Evolutionary conservation across 768 basidiomycete genomes (phyloP).

Genomic region (Hypholoma fasciculare): DNA sequence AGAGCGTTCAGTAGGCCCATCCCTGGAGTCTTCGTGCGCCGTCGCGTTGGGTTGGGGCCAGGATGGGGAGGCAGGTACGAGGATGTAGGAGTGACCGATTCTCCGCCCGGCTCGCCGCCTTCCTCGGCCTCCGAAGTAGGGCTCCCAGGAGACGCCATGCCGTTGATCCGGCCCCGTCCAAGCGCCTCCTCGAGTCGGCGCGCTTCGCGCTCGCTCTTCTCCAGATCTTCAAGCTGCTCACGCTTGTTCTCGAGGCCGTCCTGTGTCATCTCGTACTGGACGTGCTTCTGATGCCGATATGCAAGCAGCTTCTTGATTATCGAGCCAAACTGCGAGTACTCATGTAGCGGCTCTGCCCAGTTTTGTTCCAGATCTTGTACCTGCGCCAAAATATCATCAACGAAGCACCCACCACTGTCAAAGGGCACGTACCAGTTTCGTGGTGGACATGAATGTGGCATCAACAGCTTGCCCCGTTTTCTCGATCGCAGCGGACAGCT

Average conservation of each 20-base stretch:
- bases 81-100: conserved; percentile 39
- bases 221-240: conserved; percentile 84
- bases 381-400: conserved; percentile 36
- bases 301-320: conserved; percentile 94
- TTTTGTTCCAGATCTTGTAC: conserved; percentile 92
- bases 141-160: conserved; percentile 22
- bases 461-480: conserved; percentile 97
- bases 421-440: conserved; percentile 66
- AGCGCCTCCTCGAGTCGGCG: conserved; percentile 87
- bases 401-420: too few species aligned
- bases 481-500: conserved; percentile 83
- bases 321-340: conserved; percentile 91
- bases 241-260: conserved; percentile 84
- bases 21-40: conserved; percentile 63
- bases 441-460: conserved; percentile 90
- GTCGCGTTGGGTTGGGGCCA: conserved; percentile 66
- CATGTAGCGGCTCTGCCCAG: conserved; percentile 95
- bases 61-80: conserved; percentile 74
- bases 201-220: conserved; percentile 92
- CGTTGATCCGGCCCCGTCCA: conserved; percentile 46
- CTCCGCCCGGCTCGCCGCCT: conserved; percentile 32
- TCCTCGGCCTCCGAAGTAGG: conserved; percentile 28
- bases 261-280: conserved; percentile 97
- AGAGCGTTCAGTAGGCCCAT: conserved; percentile 90
- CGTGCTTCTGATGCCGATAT: conserved; percentile 97